Evolutionary conservation across 2,329 filamentous ascomycete genomes (phyloP), one percentile per base, ranked within the genome.

Genomic region (Claviceps sp.): DNA sequence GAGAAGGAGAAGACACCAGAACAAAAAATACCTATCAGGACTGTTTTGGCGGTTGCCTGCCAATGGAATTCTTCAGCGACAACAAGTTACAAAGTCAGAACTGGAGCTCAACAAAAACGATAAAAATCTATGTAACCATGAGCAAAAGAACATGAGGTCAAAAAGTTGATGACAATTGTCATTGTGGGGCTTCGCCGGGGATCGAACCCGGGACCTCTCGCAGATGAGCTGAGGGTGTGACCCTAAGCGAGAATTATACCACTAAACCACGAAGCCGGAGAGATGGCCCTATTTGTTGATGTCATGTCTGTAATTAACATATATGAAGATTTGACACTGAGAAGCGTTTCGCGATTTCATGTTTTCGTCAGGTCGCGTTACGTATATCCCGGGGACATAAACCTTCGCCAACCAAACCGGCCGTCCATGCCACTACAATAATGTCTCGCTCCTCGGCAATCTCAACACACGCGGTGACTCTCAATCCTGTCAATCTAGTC

Each of bases 231-330:
- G 9, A 38, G 47, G 51, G 51, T 52, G 36, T 22, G 20, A 52
- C 51, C 51, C 51, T 52, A 52, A 52, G 51, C 51, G 51, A 52
- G 51, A 52, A 52, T 52, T 50, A 52, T 52, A 52, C 51, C 51
- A 49, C 51, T 52, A 52, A 50, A 52, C 51, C 51, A 52, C 51
- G 51, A 52, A 52, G 47, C 51, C 51, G 13, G 45, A 44, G 45
- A 44, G 45, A 1, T 13, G 17, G 11, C 44, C 44, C 45, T 26
- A 34, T 23, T 26, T 17, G 22, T 20, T 46, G 17, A 3, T 36
- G 0, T 1, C 0, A 0, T 0, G 0, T 0, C 0, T 3, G 4
- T 4, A 43, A 51, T 47, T 14, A 0, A 0, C 3, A 0, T 0
- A 3, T n/a, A 49, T 49, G 2, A 34, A 5, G 2, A 14, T 13